Conservation (phyloP, 306 rosid genomes). For the Pterocarpus santalinus region DNA sequence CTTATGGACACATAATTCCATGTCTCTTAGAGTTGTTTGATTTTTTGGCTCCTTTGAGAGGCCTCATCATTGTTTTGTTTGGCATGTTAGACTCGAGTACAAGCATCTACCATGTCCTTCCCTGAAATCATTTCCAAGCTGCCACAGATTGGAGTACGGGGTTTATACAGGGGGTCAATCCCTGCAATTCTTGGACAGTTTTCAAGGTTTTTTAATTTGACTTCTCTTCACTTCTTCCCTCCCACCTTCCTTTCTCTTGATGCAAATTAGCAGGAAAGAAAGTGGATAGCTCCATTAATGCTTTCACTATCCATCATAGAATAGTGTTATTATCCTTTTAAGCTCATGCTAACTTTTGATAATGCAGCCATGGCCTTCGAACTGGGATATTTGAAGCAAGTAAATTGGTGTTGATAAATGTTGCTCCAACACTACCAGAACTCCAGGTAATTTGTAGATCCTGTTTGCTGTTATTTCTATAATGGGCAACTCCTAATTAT, state of each 20-base stretch:
- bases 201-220: conserved; percentile 72
- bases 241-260: conserved; percentile 19
- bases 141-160: conserved; percentile 89
- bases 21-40: conserved; percentile 27
- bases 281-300: conserved; percentile 19
- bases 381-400: conserved; percentile 99
- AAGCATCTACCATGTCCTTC: conserved; percentile 88
- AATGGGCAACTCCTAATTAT: conserved; percentile 8
- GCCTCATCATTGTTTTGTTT: conserved; percentile 46
- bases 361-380: conserved; percentile 94
- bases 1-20: conserved; percentile 21
- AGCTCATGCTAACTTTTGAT: conserved; percentile 54
- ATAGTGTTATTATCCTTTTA: conserved; percentile 21
- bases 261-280: conserved; percentile 2
- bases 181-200: conserved; percentile 99
- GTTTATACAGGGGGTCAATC: conserved; percentile 92
- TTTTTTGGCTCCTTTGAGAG: conserved; percentile 32
- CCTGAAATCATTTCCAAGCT: conserved; percentile 97
- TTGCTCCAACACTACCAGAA: conserved; percentile 93
- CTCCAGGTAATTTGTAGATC: conserved; percentile 73
- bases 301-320: conserved; percentile 6
- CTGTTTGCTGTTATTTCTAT: background rate
- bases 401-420: conserved; percentile 78
- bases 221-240: conserved; percentile 28
- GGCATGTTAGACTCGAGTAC: conserved; percentile 85